These are phyloP conservation scores for Phialophora macrospora DNA, from an alignment of 2,329 filamentous ascomycete genomes.

Conservation along the genomic window DNA sequence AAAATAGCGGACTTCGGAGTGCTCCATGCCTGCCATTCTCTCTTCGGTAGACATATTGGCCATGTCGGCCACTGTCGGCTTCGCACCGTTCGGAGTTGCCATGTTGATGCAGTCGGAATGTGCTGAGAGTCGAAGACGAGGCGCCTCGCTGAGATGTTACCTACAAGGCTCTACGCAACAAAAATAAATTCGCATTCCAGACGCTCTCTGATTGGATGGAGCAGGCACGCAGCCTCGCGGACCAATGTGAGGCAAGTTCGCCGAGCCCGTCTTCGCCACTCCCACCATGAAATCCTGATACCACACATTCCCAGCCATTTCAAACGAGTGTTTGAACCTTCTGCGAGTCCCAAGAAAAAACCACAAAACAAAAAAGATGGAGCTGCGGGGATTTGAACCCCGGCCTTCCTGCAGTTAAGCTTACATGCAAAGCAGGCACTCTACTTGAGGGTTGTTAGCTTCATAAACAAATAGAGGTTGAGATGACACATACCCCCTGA, in stretches of 20 bases:
- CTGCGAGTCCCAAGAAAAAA: not conserved
- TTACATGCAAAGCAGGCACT: not conserved
- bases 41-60: constrained; percentile 49
- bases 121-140: not conserved
- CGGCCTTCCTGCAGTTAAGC: constrained; percentile 2
- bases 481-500: not conserved
- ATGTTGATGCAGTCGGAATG: not conserved
- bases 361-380: not conserved
- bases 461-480: no score
- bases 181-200: not conserved
- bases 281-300: not conserved
- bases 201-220: not conserved
- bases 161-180: not conserved
- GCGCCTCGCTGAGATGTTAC: not conserved
- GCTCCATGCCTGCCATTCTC: constrained; percentile 68
- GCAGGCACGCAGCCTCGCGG: not conserved
- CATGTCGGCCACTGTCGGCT: constrained; percentile 37
- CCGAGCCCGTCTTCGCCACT: not conserved
- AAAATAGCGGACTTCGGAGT: constrained; percentile 99
- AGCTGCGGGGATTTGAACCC: constrained; percentile 6
- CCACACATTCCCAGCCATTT: not conserved
- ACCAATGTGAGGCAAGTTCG: not conserved
- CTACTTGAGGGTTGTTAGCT: not conserved
- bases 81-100: constrained; percentile 33
- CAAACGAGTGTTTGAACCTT: not conserved